phyloP scores from a whole-genome alignment of 495 filamentous ascomycete species.

The Neurospora sp. region DNA sequence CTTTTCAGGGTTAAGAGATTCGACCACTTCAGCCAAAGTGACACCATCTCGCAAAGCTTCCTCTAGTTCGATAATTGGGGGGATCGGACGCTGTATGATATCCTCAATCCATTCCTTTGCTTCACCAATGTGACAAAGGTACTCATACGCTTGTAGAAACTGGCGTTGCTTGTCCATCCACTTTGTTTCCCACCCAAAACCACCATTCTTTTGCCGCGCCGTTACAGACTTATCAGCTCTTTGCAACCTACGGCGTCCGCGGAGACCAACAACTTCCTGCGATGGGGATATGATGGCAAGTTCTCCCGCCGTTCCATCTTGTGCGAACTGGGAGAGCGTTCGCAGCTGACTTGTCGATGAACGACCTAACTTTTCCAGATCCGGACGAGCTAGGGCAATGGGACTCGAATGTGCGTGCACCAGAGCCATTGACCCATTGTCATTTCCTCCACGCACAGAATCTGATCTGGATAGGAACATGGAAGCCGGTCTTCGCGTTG shows the following conservation, averaged over 20 bases:
- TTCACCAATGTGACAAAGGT: slow-evolving; percentile 98
- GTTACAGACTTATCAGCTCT: slow-evolving; percentile 46
- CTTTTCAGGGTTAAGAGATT: slow-evolving; percentile 70
- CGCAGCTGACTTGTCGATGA: slow-evolving; percentile 84
- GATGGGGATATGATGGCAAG: slow-evolving; percentile 64
- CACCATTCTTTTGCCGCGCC: slow-evolving; percentile 37
- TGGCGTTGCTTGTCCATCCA: slow-evolving; percentile 99
- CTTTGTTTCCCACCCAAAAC: slow-evolving; percentile 70
- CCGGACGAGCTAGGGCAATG: slow-evolving; percentile 44
- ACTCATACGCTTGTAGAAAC: slow-evolving; percentile 96
- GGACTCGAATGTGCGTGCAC: slow-evolving; percentile 37
- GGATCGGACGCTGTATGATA: slow-evolving; percentile 78
- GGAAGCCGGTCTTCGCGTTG: slow-evolving; percentile 40
- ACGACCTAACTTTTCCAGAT: slow-evolving; percentile 67
- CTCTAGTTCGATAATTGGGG: slow-evolving; percentile 92
- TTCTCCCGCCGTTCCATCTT: slow-evolving; percentile 63
- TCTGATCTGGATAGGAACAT: slow-evolving; percentile 46
- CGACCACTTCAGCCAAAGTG: slow-evolving; percentile 91
- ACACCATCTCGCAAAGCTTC: slow-evolving; percentile 90
- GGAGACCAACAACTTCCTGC: slow-evolving; percentile 77
- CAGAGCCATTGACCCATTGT: slow-evolving; percentile 26
- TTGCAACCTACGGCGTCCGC: slow-evolving; percentile 75
- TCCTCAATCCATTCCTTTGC: slow-evolving; percentile 99
- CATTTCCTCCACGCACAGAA: slow-evolving; percentile 28
- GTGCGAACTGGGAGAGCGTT: slow-evolving; percentile 76